Base-by-base conservation (phyloP, 768 basidiomycete species). In the Tulasnella calospora region DNA sequence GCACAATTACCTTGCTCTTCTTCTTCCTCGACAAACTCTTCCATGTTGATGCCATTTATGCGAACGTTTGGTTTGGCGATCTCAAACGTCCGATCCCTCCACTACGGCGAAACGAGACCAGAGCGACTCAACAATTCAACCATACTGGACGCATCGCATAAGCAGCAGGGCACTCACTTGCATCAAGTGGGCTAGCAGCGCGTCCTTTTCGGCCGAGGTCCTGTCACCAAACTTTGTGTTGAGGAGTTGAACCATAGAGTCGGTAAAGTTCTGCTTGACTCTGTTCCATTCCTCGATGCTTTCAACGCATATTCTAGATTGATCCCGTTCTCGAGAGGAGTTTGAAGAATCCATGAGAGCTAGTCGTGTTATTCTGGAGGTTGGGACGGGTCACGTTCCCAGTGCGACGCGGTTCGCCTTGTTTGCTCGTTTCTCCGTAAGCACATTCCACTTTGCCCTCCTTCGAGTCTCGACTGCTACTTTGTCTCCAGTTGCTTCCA, bases 31-130 rank as follows among this genome's bases (percentile, higher is more conserved):
- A 82, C 79, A 73, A 81, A 84, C 46, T 83, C 81, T 75, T 85
- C 84, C 79, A 84, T 84, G 75, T 84, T 81, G 71, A 84, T 82
- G 27, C 84, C 84, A 71, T 85, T 84, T 13, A 85, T 83, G 47
- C 82, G 82, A n/a, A 85, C 67, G 74, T 85, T 85, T 8, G 82
- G 81, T 38, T 81, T 80, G 1, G 83, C 81, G 36, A 82, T 74
- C 33, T 80, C 80, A 78, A 84, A 84, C 74, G 83, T 83, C 13
- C 82, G 78, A 27, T 84, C 83, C 38, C 80, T 80, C 71, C 80
- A 76, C 77, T 80, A 57, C 15, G 44, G 17, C 61, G 71, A 46
- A 55, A 38, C 55, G 41, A 19, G 51, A 13, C 8, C 7, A 76
- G 55, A 67, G 71, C 1, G 2, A 5, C 41, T 27, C 27, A 5